Evolutionary conservation across 768 basidiomycete genomes (phyloP).

Genomic region (Pisolithus microcarpus): DNA sequence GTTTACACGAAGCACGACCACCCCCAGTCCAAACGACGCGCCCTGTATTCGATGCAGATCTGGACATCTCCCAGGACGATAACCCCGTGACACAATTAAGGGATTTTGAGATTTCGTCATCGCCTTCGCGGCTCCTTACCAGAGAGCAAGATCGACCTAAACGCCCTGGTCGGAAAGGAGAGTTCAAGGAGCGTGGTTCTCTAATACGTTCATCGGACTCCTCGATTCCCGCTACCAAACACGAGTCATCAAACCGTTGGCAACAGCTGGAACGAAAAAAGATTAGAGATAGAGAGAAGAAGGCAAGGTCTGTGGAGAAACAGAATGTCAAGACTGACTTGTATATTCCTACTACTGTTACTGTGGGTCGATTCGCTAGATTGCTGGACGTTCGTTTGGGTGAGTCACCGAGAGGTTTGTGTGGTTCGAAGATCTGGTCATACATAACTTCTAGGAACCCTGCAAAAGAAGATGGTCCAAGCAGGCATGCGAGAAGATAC

Average conservation of each 20-base stretch:
- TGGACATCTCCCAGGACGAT: no score
- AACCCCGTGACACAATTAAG: neutral
- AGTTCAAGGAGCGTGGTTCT: conserved; percentile 15
- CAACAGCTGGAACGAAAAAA: conserved; percentile 4
- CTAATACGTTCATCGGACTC: conserved; percentile 2
- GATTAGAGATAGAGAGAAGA: conserved; percentile 6
- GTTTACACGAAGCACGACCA: no score
- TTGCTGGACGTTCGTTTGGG: conserved; percentile 62
- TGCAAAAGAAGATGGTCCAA: conserved; percentile 62
- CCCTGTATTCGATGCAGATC: no score
- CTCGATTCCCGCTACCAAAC: conserved; percentile 2
- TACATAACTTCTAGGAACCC: conserved; percentile 35
- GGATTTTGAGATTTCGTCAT: neutral
- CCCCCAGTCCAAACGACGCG: no score
- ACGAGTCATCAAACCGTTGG: neutral
- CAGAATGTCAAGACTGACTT: conserved; percentile 40
- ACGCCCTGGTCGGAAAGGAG: conserved; percentile 2
- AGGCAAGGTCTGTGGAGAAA: conserved; percentile 15
- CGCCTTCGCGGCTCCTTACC: neutral
- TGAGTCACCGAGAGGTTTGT: conserved; percentile 24
- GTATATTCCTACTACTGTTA: conserved; percentile 69
- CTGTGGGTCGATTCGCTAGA: conserved; percentile 66
- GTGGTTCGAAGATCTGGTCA: neutral
- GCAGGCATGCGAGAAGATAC: conserved; percentile 66
- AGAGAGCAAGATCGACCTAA: neutral